Conservation (phyloP, 2,329 filamentous ascomycete genomes). For the Drechslerella dactyloides region DNA sequence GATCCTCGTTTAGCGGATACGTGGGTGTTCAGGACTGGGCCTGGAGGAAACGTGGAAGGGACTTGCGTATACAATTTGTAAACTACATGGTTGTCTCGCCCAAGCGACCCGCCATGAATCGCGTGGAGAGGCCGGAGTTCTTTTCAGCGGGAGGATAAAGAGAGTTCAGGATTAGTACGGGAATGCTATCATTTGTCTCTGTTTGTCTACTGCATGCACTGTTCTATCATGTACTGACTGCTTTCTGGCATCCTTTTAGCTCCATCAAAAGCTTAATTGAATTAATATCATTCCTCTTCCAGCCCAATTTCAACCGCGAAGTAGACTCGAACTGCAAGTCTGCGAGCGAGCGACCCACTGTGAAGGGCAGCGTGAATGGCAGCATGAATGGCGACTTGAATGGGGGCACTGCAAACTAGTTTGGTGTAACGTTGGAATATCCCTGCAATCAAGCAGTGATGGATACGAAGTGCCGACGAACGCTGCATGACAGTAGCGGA, state of each 20-base stretch:
- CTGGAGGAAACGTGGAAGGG: constrained; percentile 16
- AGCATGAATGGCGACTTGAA: too few species aligned
- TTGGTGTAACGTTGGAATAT: too few species aligned
- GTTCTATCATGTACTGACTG: not conserved
- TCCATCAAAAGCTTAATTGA: not conserved
- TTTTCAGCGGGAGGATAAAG: constrained; percentile 2
- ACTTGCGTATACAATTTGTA: constrained; percentile 46
- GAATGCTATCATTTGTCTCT: too few species aligned
- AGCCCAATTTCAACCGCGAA: not conserved
- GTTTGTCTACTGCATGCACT: not conserved
- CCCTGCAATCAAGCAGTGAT: too few species aligned
- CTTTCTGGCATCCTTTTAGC: not conserved
- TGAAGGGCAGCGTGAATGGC: too few species aligned
- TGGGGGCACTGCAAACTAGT: too few species aligned
- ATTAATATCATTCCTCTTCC: not conserved
- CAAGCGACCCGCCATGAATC: constrained; percentile 22
- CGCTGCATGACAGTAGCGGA: too few species aligned
- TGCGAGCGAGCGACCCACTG: not conserved
- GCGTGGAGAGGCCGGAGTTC: constrained; percentile 11
- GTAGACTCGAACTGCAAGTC: not conserved
- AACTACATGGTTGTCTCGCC: constrained; percentile 41
- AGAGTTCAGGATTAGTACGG: not conserved
- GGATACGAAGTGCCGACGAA: too few species aligned
- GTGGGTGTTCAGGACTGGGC: constrained; percentile 38
- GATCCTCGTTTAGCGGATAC: constrained; percentile 31